Evolutionary conservation across 2,329 filamentous ascomycete species (phyloP).

Genomic region (Balansia obtecta): DNA sequence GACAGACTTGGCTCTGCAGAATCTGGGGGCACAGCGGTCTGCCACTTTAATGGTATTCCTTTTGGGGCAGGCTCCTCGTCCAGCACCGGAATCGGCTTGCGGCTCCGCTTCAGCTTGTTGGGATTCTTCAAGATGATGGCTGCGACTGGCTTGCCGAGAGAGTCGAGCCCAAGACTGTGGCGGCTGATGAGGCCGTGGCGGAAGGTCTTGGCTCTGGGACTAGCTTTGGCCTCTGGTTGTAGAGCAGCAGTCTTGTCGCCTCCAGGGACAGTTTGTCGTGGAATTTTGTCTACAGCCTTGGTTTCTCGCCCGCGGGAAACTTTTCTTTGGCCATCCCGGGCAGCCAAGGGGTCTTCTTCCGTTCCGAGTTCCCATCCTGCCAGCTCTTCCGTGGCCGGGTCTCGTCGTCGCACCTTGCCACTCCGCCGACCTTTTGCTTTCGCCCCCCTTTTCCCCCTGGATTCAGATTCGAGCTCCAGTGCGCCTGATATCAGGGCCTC

Average conservation of each 20-base stretch:
- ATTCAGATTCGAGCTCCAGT: background rate
- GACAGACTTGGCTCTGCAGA: constrained; percentile 13
- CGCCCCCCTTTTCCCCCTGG: background rate
- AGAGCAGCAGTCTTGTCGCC: background rate
- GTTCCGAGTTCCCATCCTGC: constrained; percentile 7
- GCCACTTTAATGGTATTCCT: constrained; percentile 16
- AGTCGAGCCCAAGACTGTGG: constrained; percentile 18
- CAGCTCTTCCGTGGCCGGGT: constrained; percentile 2
- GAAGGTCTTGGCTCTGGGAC: constrained; percentile 4
- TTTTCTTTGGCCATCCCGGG: background rate
- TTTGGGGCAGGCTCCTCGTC: constrained; percentile 9
- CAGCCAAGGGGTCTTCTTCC: background rate
- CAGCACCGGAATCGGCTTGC: constrained; percentile 8
- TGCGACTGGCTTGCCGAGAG: constrained; percentile 25
- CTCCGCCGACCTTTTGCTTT: background rate
- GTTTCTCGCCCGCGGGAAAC: background rate
- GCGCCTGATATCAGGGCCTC: constrained; percentile 14
- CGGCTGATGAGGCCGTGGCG: constrained; percentile 17
- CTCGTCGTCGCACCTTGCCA: constrained; percentile 2
- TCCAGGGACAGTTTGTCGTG: background rate
- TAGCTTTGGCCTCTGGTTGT: background rate
- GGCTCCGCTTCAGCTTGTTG: constrained; percentile 15
- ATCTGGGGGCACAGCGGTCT: constrained; percentile 16
- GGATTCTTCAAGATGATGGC: constrained; percentile 35
- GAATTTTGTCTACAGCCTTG: background rate